Conservation (phyloP, 805 yeast species). For the Yamadazyma scolyti region DNA sequence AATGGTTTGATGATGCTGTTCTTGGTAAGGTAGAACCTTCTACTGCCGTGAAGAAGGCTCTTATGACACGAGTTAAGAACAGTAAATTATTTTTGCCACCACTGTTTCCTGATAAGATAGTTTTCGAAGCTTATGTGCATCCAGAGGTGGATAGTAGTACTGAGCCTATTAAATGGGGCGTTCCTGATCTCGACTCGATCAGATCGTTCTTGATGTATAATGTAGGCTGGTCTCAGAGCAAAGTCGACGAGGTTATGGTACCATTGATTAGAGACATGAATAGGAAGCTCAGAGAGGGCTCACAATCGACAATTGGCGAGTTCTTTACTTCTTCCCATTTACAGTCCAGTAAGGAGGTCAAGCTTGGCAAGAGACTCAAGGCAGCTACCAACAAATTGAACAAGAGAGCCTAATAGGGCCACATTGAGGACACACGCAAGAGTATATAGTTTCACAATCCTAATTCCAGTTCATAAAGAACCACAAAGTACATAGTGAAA, state of each 20-base stretch:
- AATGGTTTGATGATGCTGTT: slow-evolving; percentile 57
- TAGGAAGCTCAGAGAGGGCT: slow-evolving; percentile 49
- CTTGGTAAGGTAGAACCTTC: slow-evolving; percentile 39
- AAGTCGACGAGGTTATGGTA: slow-evolving; percentile 76
- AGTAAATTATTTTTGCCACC: slow-evolving; percentile 56
- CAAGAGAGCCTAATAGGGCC: background rate
- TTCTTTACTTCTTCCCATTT: slow-evolving; percentile 63
- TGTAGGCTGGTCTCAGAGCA: slow-evolving; percentile 76
- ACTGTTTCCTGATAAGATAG: slow-evolving; percentile 66
- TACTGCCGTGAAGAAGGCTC: slow-evolving; percentile 47
- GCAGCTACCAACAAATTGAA: slow-evolving; percentile 52
- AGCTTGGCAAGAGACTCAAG: slow-evolving; percentile 58
- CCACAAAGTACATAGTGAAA: background rate
- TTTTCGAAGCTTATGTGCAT: slow-evolving; percentile 65
- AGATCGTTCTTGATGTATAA: slow-evolving; percentile 64
- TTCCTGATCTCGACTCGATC: slow-evolving; percentile 77
- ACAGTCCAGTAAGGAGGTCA: slow-evolving; percentile 42
- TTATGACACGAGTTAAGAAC: slow-evolving; percentile 51
- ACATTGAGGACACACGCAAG: background rate
- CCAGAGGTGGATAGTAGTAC: slow-evolving; percentile 86
- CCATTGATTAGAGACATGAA: slow-evolving; percentile 84
- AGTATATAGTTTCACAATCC: background rate
- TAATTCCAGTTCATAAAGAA: background rate
- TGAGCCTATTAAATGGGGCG: slow-evolving; percentile 85
- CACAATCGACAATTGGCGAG: slow-evolving; percentile 60